Percentiles rank a stretch among this genome's conserved stretches.
Evolutionary conservation across 495 filamentous ascomycete genomes (phyloP).

Genomic region (Physcia stellaris): DNA sequence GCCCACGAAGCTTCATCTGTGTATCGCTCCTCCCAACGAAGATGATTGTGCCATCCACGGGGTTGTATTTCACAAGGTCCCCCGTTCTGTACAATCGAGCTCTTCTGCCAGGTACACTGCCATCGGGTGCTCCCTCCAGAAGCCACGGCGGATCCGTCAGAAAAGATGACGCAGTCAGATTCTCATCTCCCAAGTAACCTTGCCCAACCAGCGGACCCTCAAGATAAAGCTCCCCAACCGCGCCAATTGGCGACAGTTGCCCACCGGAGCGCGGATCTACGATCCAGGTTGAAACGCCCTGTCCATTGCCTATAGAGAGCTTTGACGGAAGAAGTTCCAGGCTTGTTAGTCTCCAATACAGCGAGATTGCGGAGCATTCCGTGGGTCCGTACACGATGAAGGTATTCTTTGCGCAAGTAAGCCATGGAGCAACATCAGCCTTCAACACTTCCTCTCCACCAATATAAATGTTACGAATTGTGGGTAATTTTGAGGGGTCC

Average conservation of each 20-base stretch:
- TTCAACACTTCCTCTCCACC: too few species aligned
- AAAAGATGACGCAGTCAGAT: slow-evolving; percentile 36
- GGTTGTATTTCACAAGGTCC: slow-evolving; percentile 19
- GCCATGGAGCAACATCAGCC: slow-evolving; percentile 15
- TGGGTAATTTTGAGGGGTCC: not conserved
- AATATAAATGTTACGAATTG: not conserved
- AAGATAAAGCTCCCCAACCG: slow-evolving; percentile 40
- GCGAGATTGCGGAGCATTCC: slow-evolving; percentile 34
- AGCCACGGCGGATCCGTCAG: slow-evolving; percentile 25
- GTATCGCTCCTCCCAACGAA: slow-evolving; percentile 21
- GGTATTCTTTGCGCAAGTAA: slow-evolving; percentile 34
- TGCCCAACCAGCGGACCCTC: slow-evolving; percentile 35
- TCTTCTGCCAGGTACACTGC: slow-evolving; percentile 13
- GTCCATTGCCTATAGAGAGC: slow-evolving; percentile 21
- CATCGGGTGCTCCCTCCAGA: slow-evolving; percentile 16
- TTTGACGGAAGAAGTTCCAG: slow-evolving; percentile 38
- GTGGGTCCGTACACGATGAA: slow-evolving; percentile 46
- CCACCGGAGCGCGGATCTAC: slow-evolving; percentile 31
- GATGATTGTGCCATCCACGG: slow-evolving; percentile 14
- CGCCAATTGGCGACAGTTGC: slow-evolving; percentile 34
- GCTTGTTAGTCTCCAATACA: slow-evolving; percentile 11
- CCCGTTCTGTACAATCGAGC: slow-evolving; percentile 19
- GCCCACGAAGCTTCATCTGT: slow-evolving; percentile 23
- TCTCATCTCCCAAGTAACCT: slow-evolving; percentile 38
- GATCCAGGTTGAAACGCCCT: slow-evolving; percentile 30